Percentiles rank a stretch among this genome's conserved stretches.
phyloP scores from a whole-genome alignment of 2,329 filamentous ascomycete species.

The Berkeleyomyces basicola region DNA sequence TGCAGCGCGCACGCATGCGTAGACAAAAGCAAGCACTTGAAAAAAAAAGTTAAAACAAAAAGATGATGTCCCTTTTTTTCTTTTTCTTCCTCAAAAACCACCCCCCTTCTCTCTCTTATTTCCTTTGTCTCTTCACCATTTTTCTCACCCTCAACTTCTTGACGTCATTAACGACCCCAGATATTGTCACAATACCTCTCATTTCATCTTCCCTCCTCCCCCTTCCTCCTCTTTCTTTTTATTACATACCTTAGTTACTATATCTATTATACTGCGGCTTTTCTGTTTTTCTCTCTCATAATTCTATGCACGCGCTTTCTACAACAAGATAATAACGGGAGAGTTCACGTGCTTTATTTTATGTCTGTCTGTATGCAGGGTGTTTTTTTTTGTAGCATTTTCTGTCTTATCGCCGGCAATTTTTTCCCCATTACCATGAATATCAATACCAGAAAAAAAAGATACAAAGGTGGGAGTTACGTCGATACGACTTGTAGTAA shows the following conservation, averaged over 20 bases:
- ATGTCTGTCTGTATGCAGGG: background rate
- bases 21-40: background rate
- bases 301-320: background rate
- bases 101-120: background rate
- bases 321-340: background rate
- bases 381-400: background rate
- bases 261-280: background rate
- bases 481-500: background rate
- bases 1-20: background rate
- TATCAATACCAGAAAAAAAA: background rate
- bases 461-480: background rate
- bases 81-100: background rate
- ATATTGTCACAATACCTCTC: background rate
- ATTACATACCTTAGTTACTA: conserved; percentile 2
- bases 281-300: background rate
- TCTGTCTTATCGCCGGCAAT: background rate
- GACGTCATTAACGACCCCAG: conserved; percentile 8
- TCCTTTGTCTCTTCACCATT: background rate
- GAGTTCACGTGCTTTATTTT: background rate
- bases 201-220: background rate
- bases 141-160: background rate
- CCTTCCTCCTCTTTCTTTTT: background rate
- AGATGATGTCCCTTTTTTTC: background rate
- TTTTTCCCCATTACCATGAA: background rate
- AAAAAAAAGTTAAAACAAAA: background rate